A percentile compares a stretch with the other conserved stretches of the same genome.
Conservation (phyloP, 768 basidiomycete species). For the Artomyces pyxidatus region DNA sequence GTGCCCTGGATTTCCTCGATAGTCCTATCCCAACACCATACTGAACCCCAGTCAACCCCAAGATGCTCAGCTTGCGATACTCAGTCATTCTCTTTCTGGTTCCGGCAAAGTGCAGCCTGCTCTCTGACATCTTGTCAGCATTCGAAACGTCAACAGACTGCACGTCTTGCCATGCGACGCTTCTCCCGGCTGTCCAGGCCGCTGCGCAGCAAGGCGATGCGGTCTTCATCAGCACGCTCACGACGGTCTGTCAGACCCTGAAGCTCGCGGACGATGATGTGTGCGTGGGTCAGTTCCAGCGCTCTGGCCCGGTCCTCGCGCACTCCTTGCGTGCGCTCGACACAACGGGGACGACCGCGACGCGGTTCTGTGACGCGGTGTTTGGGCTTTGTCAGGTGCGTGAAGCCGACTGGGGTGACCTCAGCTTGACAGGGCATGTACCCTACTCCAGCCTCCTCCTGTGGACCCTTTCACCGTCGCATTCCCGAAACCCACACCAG, state of each 20-base stretch:
- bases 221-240: not conserved
- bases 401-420: not conserved
- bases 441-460: not conserved
- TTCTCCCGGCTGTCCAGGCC: not conserved
- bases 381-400: conserved; percentile 3
- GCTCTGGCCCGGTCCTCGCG: not conserved
- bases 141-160: not conserved
- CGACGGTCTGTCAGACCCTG: not conserved
- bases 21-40: too few relatives aligned
- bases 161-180: not conserved
- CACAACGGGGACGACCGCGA: not conserved
- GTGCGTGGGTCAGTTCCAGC: not conserved
- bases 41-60: too few relatives aligned
- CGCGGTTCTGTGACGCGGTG: conserved; percentile 1
- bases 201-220: not conserved
- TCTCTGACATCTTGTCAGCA: not conserved
- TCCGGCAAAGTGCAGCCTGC: not conserved
- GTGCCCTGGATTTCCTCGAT: too few relatives aligned
- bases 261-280: conserved; percentile 2
- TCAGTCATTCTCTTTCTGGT: conserved; percentile 11
- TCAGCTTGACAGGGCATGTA: not conserved
- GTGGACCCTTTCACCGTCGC: not conserved
- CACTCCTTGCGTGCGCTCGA: not conserved
- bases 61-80: too few relatives aligned
- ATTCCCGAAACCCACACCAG: not conserved